Evolutionary conservation across 2,329 filamentous ascomycete genomes (phyloP).

Genomic region (Leptographium flavum): DNA sequence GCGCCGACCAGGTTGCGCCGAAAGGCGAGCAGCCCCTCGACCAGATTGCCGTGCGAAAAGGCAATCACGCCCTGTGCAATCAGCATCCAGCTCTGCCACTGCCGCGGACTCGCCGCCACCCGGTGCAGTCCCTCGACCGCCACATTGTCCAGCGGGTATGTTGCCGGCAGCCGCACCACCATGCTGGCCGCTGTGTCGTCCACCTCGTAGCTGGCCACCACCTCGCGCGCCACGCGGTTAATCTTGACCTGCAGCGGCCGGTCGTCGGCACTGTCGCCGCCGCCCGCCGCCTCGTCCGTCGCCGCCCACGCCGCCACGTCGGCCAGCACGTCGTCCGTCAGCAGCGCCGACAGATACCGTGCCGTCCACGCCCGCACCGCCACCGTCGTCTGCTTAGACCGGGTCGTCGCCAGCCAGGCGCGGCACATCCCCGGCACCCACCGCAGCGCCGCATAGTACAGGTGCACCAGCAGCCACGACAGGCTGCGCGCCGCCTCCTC

Average conservation of each 20-base stretch:
- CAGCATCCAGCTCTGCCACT: constrained; percentile 84
- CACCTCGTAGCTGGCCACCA: constrained; percentile 72
- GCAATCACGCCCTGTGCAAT: constrained; percentile 86
- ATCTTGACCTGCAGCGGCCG: constrained; percentile 54
- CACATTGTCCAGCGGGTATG: constrained; percentile 72
- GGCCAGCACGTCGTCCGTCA: constrained; percentile 50
- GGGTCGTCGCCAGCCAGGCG: constrained; percentile 70
- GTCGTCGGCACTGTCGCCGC: constrained; percentile 24
- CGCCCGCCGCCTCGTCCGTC: constrained; percentile 29
- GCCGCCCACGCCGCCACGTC: constrained; percentile 55
- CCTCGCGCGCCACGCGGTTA: constrained; percentile 55
- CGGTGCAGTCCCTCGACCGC: constrained; percentile 64
- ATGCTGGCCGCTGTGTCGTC: constrained; percentile 80
- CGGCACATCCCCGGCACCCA: constrained; percentile 69
- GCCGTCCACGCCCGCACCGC: constrained; percentile 76
- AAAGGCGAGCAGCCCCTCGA: constrained; percentile 77
- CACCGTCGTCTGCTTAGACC: constrained; percentile 64
- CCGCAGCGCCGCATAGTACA: constrained; percentile 72
- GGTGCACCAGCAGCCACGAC: constrained; percentile 70
- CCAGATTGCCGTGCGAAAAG: constrained; percentile 79
- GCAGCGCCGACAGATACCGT: constrained; percentile 62
- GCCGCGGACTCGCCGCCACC: constrained; percentile 77
- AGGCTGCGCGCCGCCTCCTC: constrained; percentile 58
- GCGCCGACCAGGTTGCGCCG: constrained; percentile 75
- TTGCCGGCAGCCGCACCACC: constrained; percentile 62